Base-by-base conservation (phyloP, 2,329 filamentous ascomycete species). In the Phaeophleospora eucalypticola region DNA sequence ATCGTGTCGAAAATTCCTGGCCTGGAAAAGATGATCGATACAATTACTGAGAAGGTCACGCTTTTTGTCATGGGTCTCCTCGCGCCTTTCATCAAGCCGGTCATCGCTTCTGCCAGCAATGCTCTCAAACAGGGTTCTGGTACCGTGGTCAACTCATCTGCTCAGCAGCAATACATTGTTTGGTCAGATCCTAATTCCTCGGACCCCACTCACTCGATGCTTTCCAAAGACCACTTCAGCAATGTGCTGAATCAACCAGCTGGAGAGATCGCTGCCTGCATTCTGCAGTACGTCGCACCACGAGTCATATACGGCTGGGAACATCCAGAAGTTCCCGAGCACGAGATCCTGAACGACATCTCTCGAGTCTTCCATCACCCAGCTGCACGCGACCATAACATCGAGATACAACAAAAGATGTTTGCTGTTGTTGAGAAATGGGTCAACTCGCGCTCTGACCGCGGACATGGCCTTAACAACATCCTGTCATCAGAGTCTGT, bases 221-320 rank as follows among this genome's bases (percentile, higher is more conserved):
- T 77, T 3, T 72, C 68, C 39, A 77, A 77, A 54, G 74, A 77
- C 48, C 74, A 77, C 52, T 77, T 77, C 59, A 69, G 66, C 33
- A 77, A 77, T 56, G 63, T 75, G 19, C 59, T 77, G 15, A 77
- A 77, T 56, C 62, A 68, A 43, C 74, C 74, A 3, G 72, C 74
- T 4, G 74, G 74, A 8, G 65, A 72, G 53, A 64, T 76, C 8
- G 74, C 74, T 2, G 66, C 71, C 4, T 62, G 60, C 0, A 86
- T 95, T 48, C 71, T 97, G 18, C 83, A 94, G 73, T 97, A 95
- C 60, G 81, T 86, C 24, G 87, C 89, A 1, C 91, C 91, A 2
- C 86, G 91, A 27, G 73, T 97, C 39, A 76, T 98, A 16, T 95
- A 91, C 63, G 91, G 90, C 3, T 97, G 90, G 89, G 87, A 97